Evolutionary conservation across 805 yeast species (phyloP), one percentile per base, ranked within the genome.

Genomic region (Torulaspora franciscae): DNA sequence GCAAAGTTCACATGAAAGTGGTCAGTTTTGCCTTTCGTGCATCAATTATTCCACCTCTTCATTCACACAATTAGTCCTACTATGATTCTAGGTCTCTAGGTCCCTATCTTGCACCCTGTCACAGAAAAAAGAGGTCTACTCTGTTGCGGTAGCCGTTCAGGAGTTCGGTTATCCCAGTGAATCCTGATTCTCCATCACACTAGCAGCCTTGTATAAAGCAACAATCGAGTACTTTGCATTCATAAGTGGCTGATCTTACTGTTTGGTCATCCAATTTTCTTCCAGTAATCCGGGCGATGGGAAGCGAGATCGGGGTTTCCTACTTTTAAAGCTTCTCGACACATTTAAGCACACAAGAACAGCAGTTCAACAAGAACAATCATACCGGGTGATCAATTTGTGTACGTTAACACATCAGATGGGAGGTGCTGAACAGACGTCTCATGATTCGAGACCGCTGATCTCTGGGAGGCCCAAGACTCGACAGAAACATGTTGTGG

Each of bases 241-340:
- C 11, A 6, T 9, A 13, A 9, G 25, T 33, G 14, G 36, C 26
- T 33, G 36, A 19, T 8, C 3, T 13, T 27, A 13, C 30, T 27
- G 15, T 15, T 19, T 19, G 22, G 33, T 30, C 14, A 9, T 11
- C 37, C 37, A 33, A n/a, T 33, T 30, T 14, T 23, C 32, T 24
- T 30, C 27, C 23, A 25, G 15, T 30, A 13, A 15, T 19, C 29
- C 24, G 29, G 27, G 13, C 15, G 11, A 17, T 28, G 17, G 15
- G 33, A 39, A 30, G 36, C 42, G 36, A 23, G 36, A 24, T 39
- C 42, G 42, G 42, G 42, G 42, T 22, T 23, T 39, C n/a, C 24
- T 36, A 9, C 19, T 30, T 36, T 26, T 13, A 17, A 26, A 22
- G 17, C 30, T 36, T n/a, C 29, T 24, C 39, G 33, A 30, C 33